phyloP scores from a whole-genome alignment of 1,284 basidiomycete species.

The Melampsora americana region DNA sequence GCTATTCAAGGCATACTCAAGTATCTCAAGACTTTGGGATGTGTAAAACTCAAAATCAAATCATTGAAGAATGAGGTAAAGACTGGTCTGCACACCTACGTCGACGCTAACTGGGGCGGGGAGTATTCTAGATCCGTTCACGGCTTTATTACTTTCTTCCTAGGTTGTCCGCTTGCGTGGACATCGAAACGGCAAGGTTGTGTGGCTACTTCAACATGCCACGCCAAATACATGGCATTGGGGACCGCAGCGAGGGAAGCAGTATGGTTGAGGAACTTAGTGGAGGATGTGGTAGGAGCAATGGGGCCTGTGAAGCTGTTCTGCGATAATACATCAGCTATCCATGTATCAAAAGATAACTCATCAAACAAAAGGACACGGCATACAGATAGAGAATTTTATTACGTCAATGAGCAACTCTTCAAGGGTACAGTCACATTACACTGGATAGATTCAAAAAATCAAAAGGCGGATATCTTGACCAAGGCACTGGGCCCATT shows the following conservation, averaged over 20 bases:
- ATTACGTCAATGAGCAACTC: conserved; percentile 29
- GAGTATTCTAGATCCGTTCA: too few species aligned
- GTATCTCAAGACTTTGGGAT: background rate
- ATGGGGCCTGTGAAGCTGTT: background rate
- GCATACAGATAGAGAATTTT: conserved; percentile 15
- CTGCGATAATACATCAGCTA: conserved; percentile 11
- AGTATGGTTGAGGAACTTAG: conserved; percentile 1
- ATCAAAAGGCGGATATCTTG: conserved; percentile 22
- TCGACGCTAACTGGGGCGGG: too few species aligned
- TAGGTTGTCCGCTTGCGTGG: background rate
- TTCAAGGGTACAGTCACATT: background rate
- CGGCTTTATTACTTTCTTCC: background rate
- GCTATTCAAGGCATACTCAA: background rate
- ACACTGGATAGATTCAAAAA: background rate
- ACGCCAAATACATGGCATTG: conserved; percentile 8
- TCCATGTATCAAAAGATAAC: conserved; percentile 20
- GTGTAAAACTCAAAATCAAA: background rate
- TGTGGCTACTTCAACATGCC: conserved; percentile 12
- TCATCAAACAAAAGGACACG: conserved; percentile 14
- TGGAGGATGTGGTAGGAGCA: background rate
- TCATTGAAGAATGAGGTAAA: too few species aligned
- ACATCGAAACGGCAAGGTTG: background rate
- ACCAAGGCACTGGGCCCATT: background rate
- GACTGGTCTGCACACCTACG: too few species aligned
- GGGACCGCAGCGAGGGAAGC: background rate